Evolutionary conservation across 805 yeast species (phyloP).

Genomic region (Pichia heedii): DNA sequence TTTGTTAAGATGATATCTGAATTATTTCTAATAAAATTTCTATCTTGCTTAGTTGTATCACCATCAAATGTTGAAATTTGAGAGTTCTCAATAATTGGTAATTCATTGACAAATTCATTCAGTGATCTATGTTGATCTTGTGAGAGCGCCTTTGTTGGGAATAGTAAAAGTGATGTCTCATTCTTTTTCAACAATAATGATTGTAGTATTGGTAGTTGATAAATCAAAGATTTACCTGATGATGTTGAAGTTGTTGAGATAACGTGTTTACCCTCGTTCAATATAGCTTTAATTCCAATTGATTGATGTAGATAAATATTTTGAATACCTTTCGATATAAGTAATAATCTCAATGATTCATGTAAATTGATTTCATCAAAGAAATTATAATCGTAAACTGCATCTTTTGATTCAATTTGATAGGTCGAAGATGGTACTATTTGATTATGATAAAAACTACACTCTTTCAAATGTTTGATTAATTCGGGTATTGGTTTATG

Average conservation of each 20-base stretch:
- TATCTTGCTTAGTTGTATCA: constrained; percentile 59
- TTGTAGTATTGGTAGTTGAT: constrained; percentile 74
- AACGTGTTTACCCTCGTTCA: constrained; percentile 52
- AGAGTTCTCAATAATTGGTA: constrained; percentile 6
- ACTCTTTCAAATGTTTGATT: constrained; percentile 37
- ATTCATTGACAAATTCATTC: constrained; percentile 23
- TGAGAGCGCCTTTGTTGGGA: constrained; percentile 96
- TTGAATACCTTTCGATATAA: constrained; percentile 34
- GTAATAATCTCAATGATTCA: constrained; percentile 39
- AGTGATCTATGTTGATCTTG: constrained; percentile 92
- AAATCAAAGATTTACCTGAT: constrained; percentile 89
- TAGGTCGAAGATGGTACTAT: constrained; percentile 44
- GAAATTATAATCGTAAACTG: constrained; percentile 28
- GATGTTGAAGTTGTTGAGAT: constrained; percentile 93
- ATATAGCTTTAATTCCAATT: constrained; percentile 51
- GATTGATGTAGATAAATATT: constrained; percentile 75
- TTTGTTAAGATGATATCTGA: constrained; percentile 86
- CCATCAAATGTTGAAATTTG: constrained; percentile 68
- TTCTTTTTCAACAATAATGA: constrained; percentile 33
- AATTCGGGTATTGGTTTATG: constrained; percentile 33
- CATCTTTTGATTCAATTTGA: constrained; percentile 33
- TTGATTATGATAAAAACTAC: constrained; percentile 53
- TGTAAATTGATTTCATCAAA: constrained; percentile 29
- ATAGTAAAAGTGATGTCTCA: constrained; percentile 72
- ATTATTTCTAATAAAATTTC: constrained; percentile 45